A percentile compares a stretch with the other conserved stretches of the same genome.
These are phyloP conservation scores for Dioscorea zingiberensis DNA, from an alignment of 106 monocot species.

Conservation along the genomic window DNA sequence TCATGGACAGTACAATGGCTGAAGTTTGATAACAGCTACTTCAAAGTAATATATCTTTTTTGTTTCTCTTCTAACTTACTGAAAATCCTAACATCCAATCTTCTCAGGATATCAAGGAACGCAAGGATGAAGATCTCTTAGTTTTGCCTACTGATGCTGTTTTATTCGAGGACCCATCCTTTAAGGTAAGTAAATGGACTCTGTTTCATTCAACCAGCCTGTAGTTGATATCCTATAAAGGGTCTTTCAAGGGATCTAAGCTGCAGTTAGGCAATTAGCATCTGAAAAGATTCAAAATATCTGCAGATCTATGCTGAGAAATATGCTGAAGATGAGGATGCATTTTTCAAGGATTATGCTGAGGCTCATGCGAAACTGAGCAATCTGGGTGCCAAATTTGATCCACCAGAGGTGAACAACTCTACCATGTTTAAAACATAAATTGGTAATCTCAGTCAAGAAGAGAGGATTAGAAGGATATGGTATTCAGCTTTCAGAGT, in stretches of 20 bases:
- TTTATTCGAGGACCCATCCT: slow-evolving; percentile 93
- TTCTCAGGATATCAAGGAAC: slow-evolving; percentile 84
- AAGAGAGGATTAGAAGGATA: too few relatives aligned
- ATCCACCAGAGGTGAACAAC: slow-evolving; percentile 70
- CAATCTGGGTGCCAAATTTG: slow-evolving; percentile 82
- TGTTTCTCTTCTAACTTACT: background rate
- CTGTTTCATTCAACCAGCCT: background rate
- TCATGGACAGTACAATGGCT: slow-evolving; percentile 99
- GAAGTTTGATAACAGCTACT: slow-evolving; percentile 98
- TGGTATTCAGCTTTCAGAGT: too few relatives aligned
- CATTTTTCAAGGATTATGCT: slow-evolving; percentile 92
- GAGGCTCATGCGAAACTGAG: slow-evolving; percentile 99
- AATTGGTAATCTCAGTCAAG: too few relatives aligned
- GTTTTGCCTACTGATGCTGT: slow-evolving; percentile 95
- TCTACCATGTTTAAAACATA: too few relatives aligned
- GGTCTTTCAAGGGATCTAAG: too few relatives aligned
- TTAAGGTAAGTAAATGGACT: slow-evolving; percentile 46
- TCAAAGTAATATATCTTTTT: slow-evolving; percentile 43
- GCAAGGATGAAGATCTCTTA: slow-evolving; percentile 86
- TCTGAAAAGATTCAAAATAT: background rate
- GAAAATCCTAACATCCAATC: background rate
- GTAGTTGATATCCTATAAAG: too few relatives aligned
- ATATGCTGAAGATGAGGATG: slow-evolving; percentile 85
- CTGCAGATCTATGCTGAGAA: slow-evolving; percentile 84
- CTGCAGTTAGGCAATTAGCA: background rate